Conservation (phyloP, 2,329 filamentous ascomycete genomes). For the Trichoderma breve region DNA sequence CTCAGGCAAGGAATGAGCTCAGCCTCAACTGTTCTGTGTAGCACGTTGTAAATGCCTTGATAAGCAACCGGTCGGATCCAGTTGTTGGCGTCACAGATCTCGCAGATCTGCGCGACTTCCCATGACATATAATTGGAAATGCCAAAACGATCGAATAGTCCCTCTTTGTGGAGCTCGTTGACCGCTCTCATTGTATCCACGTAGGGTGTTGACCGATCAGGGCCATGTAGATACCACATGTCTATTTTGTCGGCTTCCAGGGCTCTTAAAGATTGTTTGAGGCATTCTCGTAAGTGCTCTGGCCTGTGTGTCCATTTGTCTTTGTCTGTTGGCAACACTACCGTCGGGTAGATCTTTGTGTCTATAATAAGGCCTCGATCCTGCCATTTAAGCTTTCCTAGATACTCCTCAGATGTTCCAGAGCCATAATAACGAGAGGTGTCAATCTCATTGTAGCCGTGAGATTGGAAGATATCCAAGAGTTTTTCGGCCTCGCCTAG, state of each 20-base stretch:
- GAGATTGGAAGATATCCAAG: not conserved
- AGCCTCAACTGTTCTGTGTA: not conserved
- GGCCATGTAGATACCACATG: not conserved
- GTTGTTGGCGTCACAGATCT: not conserved
- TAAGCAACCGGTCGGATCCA: not conserved
- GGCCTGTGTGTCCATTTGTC: not conserved
- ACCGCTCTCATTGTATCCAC: not conserved
- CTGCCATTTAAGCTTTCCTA: not conserved
- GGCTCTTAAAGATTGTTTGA: not conserved
- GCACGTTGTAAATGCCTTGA: not conserved
- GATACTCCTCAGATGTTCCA: not conserved
- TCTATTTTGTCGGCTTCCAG: not conserved
- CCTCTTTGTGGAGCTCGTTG: not conserved
- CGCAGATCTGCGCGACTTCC: not conserved
- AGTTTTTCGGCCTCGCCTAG: not conserved
- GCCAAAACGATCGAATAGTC: not conserved
- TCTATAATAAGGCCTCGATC: not conserved
- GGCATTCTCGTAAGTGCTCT: not conserved
- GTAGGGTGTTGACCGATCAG: not conserved
- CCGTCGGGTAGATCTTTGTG: not conserved
- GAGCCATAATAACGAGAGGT: not conserved
- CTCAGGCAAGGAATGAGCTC: not conserved
- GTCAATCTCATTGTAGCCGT: conserved; percentile 38
- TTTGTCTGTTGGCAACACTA: not conserved
- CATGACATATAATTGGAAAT: not conserved